These are phyloP conservation scores for Citrus australasica DNA, from an alignment of 345 rosid genomes.

Conservation along the genomic window DNA sequence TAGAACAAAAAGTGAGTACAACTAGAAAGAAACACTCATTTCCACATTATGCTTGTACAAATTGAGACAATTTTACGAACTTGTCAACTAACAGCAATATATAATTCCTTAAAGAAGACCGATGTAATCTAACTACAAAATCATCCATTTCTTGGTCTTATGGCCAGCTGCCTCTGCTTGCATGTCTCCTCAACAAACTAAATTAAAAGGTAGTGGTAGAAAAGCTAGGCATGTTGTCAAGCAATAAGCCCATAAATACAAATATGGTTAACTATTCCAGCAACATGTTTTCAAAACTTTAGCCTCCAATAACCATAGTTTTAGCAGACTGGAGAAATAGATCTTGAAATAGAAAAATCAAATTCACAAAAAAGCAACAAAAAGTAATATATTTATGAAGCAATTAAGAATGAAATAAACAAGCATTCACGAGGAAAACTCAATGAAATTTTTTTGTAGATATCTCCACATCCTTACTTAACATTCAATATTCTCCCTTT, in stretches of 20 bases:
- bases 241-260: not conserved
- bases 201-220: not conserved
- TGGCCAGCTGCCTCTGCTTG: not conserved
- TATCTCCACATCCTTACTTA: not conserved
- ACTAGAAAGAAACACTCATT: not conserved
- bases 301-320: not conserved
- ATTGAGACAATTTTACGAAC: not conserved
- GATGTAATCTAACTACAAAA: not conserved
- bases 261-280: not conserved
- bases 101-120: not conserved
- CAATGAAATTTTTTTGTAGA: not conserved
- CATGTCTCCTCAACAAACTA: not conserved
- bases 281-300: not conserved
- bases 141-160: not conserved
- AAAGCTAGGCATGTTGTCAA: not conserved
- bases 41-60: not conserved
- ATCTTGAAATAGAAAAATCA: too few species aligned
- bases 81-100: not conserved
- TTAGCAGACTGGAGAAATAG: not conserved
- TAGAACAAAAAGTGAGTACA: not conserved
- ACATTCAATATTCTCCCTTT: not conserved
- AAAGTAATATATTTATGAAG: too few species aligned
- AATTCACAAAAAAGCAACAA: not conserved
- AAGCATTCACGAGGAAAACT: not conserved
- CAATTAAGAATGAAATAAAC: not conserved